Evolutionary conservation across 1,284 basidiomycete species (phyloP), one percentile per base, ranked within the genome.

Genomic region (Irpex sp.): DNA sequence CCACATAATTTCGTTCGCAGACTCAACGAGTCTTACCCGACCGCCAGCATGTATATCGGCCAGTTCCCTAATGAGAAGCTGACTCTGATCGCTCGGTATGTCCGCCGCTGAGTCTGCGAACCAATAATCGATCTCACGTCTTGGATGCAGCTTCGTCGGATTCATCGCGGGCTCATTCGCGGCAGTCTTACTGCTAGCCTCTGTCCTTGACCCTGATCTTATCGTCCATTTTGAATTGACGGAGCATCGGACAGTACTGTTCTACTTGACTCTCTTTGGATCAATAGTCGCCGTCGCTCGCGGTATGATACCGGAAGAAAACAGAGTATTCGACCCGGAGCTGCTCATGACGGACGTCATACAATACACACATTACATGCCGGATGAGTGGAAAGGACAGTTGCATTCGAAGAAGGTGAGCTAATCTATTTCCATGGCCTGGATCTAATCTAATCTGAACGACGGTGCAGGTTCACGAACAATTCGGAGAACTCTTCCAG

Each of bases 131-230:
- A 15, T 19, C 37, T 36, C 56, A 55, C 55, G 34, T 55, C 15
- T 17, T 19, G 26, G 56, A n/a, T 1, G 15, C 67, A 95, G 94
- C 67, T 99, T 99, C 73, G 87, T 98, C 6, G 92, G 96, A 5
- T 99, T 99, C 75, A 83, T 99, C 58, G 91, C 96, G 1, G 97
- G 97, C 6, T 97, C 97, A 1, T 98, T 98, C 74, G 94, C 94
- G 0, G 96, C 96, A 15, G 96, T 99, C 1, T 86, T 99, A 4
- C 82, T 97, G 26, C 85, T 97, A 2, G 92, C 93, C 2, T 94
- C 97, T 1, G 86, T 97, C 31, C 81, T 97, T 66, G 96, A 98
- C 72, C 94, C 97, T 0, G 94, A 96, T 68, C 81, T 96, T 57
- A 92, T 97, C 74, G 82, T 97, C 38, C 92, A 95, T 71, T 96